These are phyloP conservation scores for Grosmannia serpens DNA, from an alignment of 2,329 filamentous ascomycete species.

Conservation along the genomic window DNA sequence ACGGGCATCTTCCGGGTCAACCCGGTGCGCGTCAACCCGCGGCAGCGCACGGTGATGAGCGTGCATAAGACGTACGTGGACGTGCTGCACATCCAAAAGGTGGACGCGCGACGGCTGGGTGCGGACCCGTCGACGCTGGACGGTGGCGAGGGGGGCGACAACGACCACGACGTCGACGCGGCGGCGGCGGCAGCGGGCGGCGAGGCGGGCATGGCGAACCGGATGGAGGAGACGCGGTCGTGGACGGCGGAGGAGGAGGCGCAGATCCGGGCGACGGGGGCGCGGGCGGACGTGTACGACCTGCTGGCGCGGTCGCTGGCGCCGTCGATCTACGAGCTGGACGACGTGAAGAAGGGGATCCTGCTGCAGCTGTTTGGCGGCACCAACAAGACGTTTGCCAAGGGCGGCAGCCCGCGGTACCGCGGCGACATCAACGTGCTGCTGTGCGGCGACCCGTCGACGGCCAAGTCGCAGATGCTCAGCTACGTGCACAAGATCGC, in stretches of 20 bases:
- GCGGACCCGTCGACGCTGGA: slow-evolving; percentile 83
- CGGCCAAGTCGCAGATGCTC: slow-evolving; percentile 87
- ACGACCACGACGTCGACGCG: slow-evolving; percentile 49
- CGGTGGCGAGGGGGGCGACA: slow-evolving; percentile 57
- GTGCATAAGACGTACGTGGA: slow-evolving; percentile 98
- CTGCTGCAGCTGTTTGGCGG: slow-evolving; percentile 92
- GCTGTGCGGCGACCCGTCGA: slow-evolving; percentile 93
- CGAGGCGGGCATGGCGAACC: slow-evolving; percentile 48
- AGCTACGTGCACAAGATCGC: slow-evolving; percentile 97
- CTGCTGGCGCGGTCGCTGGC: slow-evolving; percentile 82
- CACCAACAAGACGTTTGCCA: slow-evolving; percentile 95
- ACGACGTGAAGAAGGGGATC: slow-evolving; percentile 98
- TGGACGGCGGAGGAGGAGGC: slow-evolving; percentile 78
- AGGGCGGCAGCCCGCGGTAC: slow-evolving; percentile 90
- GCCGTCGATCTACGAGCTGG: slow-evolving; percentile 93
- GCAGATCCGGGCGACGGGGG: slow-evolving; percentile 72
- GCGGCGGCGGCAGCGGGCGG: background rate
- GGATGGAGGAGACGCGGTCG: slow-evolving; percentile 72
- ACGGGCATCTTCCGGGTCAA: slow-evolving; percentile 96
- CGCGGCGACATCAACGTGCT: slow-evolving; percentile 96
- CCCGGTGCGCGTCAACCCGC: slow-evolving; percentile 85
- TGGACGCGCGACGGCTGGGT: slow-evolving; percentile 88
- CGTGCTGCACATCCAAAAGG: slow-evolving; percentile 89
- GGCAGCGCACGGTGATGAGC: slow-evolving; percentile 83
- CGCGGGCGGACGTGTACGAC: slow-evolving; percentile 81